Base-by-base conservation (phyloP, 306 rosid genomes). In the Ormosia semicastrata region DNA sequence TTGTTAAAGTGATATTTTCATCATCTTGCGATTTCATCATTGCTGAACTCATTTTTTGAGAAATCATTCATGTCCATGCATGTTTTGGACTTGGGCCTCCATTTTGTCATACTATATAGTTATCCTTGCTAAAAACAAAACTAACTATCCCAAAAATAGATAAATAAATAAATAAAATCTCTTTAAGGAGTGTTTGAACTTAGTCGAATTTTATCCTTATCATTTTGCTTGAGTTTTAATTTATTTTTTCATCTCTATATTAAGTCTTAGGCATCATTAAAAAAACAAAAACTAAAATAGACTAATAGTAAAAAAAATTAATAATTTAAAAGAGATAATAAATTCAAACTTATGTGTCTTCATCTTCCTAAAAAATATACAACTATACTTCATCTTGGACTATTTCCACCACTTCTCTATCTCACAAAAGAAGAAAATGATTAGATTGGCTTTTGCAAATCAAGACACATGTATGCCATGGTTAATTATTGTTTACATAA, bases 1-100 rank as follows among this genome's bases (percentile, higher is more conserved):
- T 78, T 54, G 52, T 43, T 49, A 66, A 79, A 79, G 81, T 66
- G 78, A 74, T 84, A 74, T 84, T 67, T 79, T 79, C 73, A 67
- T 46, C 84, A 57, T 36, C 52, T 65, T 83, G 64, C 52, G 40
- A 73, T 73, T 73, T 79, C 81, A 84, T 84, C 84, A 84, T 59
- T 84, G 87, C 87, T 79, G 58, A 84, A 29, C 68, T 84, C 84
- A 84, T 47, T 12, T 52, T 66, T 66, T 37, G 53, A 62, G 72
- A 52, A 83, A 83, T 73, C 58, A 79, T 79, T 79, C 64, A n/a
- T 7, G 58, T 24, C 52, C 24, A 13, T 79, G 53, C 24, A 8
- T 67, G 62, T 71, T 58, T 15, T 73, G 24, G 14, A 37, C 29
- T 50, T 67, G 17, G 81, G 73, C 53, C 43, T 72, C 87, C 77